Base-by-base conservation (phyloP, 257 asterid species). In the Hygrophila difformis region DNA sequence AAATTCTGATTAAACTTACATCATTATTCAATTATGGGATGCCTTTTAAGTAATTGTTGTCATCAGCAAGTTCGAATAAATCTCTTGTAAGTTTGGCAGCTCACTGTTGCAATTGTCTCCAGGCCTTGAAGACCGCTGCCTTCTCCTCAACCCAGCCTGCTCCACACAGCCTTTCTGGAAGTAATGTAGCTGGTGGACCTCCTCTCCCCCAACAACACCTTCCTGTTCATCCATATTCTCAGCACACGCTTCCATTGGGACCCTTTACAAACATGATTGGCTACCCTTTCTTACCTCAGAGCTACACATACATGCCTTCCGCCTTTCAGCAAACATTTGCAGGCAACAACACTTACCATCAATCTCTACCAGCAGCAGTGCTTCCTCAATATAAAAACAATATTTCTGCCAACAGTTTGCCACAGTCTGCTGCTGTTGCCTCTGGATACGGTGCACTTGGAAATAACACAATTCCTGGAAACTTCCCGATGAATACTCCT, bases 241-340 rank as follows among this genome's bases (percentile, higher is more conserved):
- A 91, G 60, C 77, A 72, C n/a, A 47, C 78, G 21, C 81, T 77
- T 67, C 93, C 91, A 43, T 51, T 85, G 68, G 93, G 93, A 28
- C 93, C 92, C 4, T 91, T 49, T 61, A 50, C 92, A 3, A 89
- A 89, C 69, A 77, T 89, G 87, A 66, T 91, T 12, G 63, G 92
- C 70, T 86, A 82, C 60, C 98, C 92, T 26, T 77, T 63, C 66
- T 18, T 91, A 77, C 84, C 86, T 18, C 99, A 78, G 71, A 76
- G 93, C 72, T 86, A 78, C 38, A 54, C 94, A 0, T 91, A 86
- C 64, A 18, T 80, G 82, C 95, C 96, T n/a, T 71, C 92, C 49
- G 88, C 79, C 45, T 91, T 75, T 57, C 96, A 91, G 63, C 98
- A 86, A 67, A 59, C 86, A 37, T 81, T 74, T 58, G 75, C 84